Evolutionary conservation across 345 rosid genomes (phyloP).

Genomic region (Barbarea vulgaris): DNA sequence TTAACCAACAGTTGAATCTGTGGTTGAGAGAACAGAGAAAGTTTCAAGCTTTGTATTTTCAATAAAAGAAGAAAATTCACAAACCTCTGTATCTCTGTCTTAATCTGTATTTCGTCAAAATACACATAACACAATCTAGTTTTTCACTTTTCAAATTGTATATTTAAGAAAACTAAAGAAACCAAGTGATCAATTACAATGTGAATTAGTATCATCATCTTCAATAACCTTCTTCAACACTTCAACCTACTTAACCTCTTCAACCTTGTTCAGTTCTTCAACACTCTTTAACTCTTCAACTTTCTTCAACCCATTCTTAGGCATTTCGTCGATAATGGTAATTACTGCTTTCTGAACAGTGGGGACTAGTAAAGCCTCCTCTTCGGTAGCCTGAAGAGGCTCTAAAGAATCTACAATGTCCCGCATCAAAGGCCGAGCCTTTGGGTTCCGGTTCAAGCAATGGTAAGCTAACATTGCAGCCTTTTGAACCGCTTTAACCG

Average conservation of each 20-base stretch:
- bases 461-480: slow-evolving; percentile 98
- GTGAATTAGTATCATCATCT: slow-evolving; percentile 21
- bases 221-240: slow-evolving; percentile 33
- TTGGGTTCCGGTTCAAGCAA: slow-evolving; percentile 88
- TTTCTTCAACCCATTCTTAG: slow-evolving; percentile 44
- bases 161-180: background rate
- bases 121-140: slow-evolving; percentile 33
- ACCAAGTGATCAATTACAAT: slow-evolving; percentile 28
- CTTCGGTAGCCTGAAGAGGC: slow-evolving; percentile 71
- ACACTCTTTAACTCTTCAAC: slow-evolving; percentile 36
- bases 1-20: background rate
- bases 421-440: slow-evolving; percentile 98
- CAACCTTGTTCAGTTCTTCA: slow-evolving; percentile 3
- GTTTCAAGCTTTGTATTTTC: slow-evolving; percentile 9
- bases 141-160: slow-evolving; percentile 27
- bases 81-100: slow-evolving; percentile 21
- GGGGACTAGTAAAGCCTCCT: slow-evolving; percentile 35
- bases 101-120: slow-evolving; percentile 26
- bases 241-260: slow-evolving; percentile 22
- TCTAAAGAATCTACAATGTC: slow-evolving; percentile 94
- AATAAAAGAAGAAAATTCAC: slow-evolving; percentile 3
- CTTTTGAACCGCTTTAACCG: slow-evolving; percentile 73
- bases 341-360: slow-evolving; percentile 44
- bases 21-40: background rate
- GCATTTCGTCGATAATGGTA: slow-evolving; percentile 52